A percentile compares a stretch with the other conserved stretches of the same genome.
Evolutionary conservation across 352 stramenopile species (phyloP).

Genomic region (Pythium sp.): DNA sequence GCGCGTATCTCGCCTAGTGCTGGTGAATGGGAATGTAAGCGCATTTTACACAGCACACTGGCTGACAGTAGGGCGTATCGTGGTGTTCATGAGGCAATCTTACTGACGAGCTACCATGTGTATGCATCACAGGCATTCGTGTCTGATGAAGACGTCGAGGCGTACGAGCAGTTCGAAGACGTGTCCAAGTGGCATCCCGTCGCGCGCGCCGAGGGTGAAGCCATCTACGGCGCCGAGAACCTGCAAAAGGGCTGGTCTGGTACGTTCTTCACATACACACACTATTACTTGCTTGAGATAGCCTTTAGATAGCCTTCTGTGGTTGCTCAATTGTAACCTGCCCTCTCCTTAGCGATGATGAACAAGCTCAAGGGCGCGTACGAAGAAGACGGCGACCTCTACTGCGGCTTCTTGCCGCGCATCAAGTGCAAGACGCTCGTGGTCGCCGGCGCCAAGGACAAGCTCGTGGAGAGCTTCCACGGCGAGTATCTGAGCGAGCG

Average conservation of each 20-base stretch:
- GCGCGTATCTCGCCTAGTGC: slow-evolving; percentile 62
- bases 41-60: background rate
- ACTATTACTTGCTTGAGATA: background rate
- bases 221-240: slow-evolving; percentile 50
- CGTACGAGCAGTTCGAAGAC: slow-evolving; percentile 46
- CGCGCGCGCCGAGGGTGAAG: slow-evolving; percentile 41
- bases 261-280: background rate
- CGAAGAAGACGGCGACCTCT: slow-evolving; percentile 64
- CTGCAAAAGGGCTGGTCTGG: slow-evolving; percentile 59
- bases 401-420: slow-evolving; percentile 59
- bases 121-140: slow-evolving; percentile 57
- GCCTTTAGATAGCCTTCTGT: background rate
- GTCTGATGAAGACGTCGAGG: slow-evolving; percentile 64
- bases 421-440: slow-evolving; percentile 87
- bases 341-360: slow-evolving; percentile 40
- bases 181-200: slow-evolving; percentile 51
- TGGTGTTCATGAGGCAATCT: background rate
- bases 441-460: slow-evolving; percentile 56
- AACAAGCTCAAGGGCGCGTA: slow-evolving; percentile 43
- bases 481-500: slow-evolving; percentile 83
- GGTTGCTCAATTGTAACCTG: background rate
- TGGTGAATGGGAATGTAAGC: slow-evolving; percentile 80
- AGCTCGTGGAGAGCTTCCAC: slow-evolving; percentile 65
- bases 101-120: background rate
- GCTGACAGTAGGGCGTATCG: too few species aligned